Percentiles rank a stretch among this genome's conserved stretches.
Conservation (phyloP, 805 yeast species). For the Jamesozyma spencerorum region DNA sequence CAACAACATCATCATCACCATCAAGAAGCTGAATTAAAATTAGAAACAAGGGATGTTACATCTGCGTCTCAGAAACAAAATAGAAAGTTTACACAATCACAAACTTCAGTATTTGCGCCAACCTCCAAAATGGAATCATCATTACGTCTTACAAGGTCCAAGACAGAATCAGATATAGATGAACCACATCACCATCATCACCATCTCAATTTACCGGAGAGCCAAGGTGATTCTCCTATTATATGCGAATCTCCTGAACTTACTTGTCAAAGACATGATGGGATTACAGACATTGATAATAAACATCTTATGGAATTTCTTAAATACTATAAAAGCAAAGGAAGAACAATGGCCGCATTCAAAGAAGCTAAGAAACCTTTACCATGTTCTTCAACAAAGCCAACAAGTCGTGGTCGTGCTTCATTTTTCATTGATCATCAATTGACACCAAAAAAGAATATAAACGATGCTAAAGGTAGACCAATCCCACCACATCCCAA, state of each 20-base stretch:
- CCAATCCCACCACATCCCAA: conserved; percentile 46
- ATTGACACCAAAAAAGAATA: conserved; percentile 4
- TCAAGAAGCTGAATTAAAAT: neutral
- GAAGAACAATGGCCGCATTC: conserved; percentile 19
- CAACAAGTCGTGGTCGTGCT: conserved; percentile 12
- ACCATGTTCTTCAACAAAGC: neutral
- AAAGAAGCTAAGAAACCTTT: conserved; percentile 10
- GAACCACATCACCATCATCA: conserved; percentile 8
- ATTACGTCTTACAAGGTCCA: conserved; percentile 13
- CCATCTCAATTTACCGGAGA: conserved; percentile 6
- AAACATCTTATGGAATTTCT: conserved; percentile 40
- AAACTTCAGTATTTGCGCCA: neutral
- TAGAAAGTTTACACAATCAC: neutral
- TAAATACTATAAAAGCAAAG: conserved; percentile 29
- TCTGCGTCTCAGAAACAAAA: too few relatives aligned
- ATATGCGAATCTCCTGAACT: neutral
- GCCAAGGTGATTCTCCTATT: neutral
- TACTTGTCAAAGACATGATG: neutral
- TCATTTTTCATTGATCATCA: conserved; percentile 18
- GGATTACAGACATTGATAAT: conserved; percentile 32
- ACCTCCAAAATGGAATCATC: conserved; percentile 2
- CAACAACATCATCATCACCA: neutral
- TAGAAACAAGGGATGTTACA: too few relatives aligned
- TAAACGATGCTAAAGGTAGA: conserved; percentile 35
- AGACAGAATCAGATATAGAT: conserved; percentile 13